These are phyloP conservation scores for Berberis thunbergii DNA, from an alignment of 164 flowering plant species.

Conservation along the genomic window DNA sequence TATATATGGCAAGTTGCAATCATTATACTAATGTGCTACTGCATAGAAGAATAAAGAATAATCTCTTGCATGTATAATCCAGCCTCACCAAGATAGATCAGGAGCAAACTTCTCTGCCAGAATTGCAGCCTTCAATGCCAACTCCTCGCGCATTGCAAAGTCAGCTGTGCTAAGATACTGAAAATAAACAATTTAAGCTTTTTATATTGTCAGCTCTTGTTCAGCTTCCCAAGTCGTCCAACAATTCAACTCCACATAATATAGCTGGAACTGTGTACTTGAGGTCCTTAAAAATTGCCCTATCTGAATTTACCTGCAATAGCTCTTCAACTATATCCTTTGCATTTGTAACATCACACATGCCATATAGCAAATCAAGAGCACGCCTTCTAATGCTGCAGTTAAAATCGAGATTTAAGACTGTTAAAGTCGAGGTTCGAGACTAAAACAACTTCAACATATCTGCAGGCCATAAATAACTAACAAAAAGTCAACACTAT, in stretches of 20 bases:
- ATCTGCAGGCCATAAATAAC: neutral
- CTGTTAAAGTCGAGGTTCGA: neutral
- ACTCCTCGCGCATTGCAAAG: slow-evolving; percentile 96
- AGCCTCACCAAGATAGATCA: slow-evolving; percentile 78
- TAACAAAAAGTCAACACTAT: too few relatives aligned
- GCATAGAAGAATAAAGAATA: too few relatives aligned
- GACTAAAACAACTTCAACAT: neutral
- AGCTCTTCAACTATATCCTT: slow-evolving; percentile 99
- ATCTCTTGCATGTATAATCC: neutral
- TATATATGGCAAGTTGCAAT: neutral
- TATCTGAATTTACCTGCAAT: slow-evolving; percentile 61
- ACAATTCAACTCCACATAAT: too few relatives aligned
- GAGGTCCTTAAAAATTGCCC: too few relatives aligned
- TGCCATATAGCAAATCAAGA: slow-evolving; percentile 96
- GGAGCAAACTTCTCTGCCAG: slow-evolving; percentile 99
- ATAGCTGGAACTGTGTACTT: too few relatives aligned
- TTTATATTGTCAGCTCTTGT: too few relatives aligned
- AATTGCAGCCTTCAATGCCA: slow-evolving; percentile 97
- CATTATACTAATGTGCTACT: too few relatives aligned
- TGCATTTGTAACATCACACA: slow-evolving; percentile 99
- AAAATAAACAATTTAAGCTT: slow-evolving; percentile 4
- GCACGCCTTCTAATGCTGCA: slow-evolving; percentile 95
- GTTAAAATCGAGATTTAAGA: neutral
- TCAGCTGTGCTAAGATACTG: slow-evolving; percentile 98
- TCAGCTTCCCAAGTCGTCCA: too few relatives aligned